Base-by-base conservation (phyloP, 106 monocot genomes). In the Phalaenopsis aphrodite region DNA sequence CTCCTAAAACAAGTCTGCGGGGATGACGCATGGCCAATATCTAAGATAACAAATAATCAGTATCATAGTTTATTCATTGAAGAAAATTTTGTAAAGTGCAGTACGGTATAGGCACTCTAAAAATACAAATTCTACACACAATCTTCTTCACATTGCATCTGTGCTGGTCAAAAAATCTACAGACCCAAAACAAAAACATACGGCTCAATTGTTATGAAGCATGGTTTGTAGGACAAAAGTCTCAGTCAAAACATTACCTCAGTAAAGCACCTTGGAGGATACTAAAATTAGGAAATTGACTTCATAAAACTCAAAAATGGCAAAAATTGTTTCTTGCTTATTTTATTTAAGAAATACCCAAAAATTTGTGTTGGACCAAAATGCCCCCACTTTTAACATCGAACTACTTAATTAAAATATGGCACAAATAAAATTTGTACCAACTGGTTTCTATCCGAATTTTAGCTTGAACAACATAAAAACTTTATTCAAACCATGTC, bases 21-120 rank as follows among this genome's bases (percentile, higher is more conserved):
- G 94, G 98, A 91, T 98, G 86, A 78, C 94, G 90, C 98, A 98
- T 98, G 72, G 98, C 98, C 89, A 95, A 87, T 43, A 95, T 93
- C 95, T 95, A 83, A 16, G 86, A 78, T 64, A 48, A 56, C 67
- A 49, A 52, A 75, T 14, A 78, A 74, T 74, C 16, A 41, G 43
- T 41, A 38, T 74, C 18, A 74, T 17, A 3, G 18, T 74, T 43
- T 42, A 16, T 7, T 74, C n/a, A 61, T 61, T 21, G n/a, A 21
- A 61, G 18, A 61, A 61, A 61, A 5, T 61, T n/a, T 61, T 21
- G 21, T 61, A n/a, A 19, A 45, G n/a, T 16, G 42, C 74, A 42
- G n/a, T 7, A 45, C 5, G 12, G 1, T 19, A 74, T 8, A 74
- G 36, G 43, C 42, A 74, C 17, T 42, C 42, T 16, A 74, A 74